Conservation (phyloP, 345 rosid species). For the Eucalyptus coolabah region DNA sequence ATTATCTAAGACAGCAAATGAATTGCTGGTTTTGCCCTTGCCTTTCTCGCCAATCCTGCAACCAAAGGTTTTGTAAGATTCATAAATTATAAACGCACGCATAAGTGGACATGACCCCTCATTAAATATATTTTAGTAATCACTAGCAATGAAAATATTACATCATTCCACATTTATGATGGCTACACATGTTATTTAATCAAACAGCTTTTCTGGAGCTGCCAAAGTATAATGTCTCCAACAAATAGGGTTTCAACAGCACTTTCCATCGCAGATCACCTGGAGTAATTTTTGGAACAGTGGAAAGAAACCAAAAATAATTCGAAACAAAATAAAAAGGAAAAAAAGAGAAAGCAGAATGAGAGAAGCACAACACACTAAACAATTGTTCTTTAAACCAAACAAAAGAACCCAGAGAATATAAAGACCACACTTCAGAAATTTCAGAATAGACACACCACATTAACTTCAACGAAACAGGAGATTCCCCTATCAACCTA, state of each 20-base stretch:
- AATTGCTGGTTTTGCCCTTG: constrained; percentile 26
- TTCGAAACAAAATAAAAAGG: neutral
- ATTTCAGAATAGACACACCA: neutral
- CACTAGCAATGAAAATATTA: neutral
- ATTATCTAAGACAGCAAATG: constrained; percentile 20
- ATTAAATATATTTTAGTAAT: neutral
- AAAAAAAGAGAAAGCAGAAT: neutral
- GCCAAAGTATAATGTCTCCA: neutral
- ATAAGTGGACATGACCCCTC: neutral
- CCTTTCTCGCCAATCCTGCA: constrained; percentile 34
- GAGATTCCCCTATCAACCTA: neutral
- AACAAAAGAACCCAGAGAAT: neutral
- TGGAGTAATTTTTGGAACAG: neutral
- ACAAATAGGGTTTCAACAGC: neutral
- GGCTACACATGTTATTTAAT: neutral
- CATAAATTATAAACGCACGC: neutral
- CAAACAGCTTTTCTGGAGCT: neutral
- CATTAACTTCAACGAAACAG: neutral
- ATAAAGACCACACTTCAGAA: neutral
- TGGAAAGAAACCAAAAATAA: neutral
- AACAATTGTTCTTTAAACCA: neutral
- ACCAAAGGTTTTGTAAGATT: neutral
- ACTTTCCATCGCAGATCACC: neutral
- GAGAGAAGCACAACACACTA: neutral
- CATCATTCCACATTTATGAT: neutral